These are phyloP conservation scores for Phytophthora rubi DNA, from an alignment of 352 stramenopile species.

Conservation along the genomic window DNA sequence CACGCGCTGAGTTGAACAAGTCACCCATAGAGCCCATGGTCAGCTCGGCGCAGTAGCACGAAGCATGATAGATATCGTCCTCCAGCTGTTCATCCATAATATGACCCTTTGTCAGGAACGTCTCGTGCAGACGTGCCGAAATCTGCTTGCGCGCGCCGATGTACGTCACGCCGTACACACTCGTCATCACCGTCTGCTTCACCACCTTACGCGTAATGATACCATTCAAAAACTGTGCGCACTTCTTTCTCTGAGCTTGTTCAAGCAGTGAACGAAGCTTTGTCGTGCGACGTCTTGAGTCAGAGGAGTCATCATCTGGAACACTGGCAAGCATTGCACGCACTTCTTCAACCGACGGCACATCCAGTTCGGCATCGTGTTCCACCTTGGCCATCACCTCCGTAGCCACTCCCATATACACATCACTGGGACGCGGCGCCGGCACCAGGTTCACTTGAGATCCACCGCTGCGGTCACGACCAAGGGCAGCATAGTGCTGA, in stretches of 20 bases:
- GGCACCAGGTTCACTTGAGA: constrained; percentile 98
- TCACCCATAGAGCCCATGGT: constrained; percentile 98
- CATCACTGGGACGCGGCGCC: constrained; percentile 94
- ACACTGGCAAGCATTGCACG: constrained; percentile 24
- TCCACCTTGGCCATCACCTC: constrained; percentile 87
- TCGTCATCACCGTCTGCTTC: constrained; percentile 99
- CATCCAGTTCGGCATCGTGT: constrained; percentile 58
- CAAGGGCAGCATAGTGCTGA: constrained; percentile 99
- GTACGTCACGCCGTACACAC: constrained; percentile 99
- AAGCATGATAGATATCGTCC: constrained; percentile 85
- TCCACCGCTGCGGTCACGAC: constrained; percentile 94
- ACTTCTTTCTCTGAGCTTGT: constrained; percentile 65
- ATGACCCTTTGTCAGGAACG: constrained; percentile 79
- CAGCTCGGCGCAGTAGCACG: constrained; percentile 93
- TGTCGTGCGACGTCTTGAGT: not conserved
- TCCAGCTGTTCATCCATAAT: constrained; percentile 84
- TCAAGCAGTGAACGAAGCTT: constrained; percentile 20
- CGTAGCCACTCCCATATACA: constrained; percentile 96
- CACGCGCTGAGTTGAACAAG: constrained; percentile 94
- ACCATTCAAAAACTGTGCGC: constrained; percentile 72
- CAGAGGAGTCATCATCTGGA: constrained; percentile 2
- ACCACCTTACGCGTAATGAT: constrained; percentile 96
- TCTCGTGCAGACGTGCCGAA: constrained; percentile 95
- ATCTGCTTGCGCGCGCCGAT: constrained; percentile 99
- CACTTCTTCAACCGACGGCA: constrained; percentile 47